These are phyloP conservation scores for Clavaria fumosa DNA, from an alignment of 768 basidiomycete species.

Conservation along the genomic window DNA sequence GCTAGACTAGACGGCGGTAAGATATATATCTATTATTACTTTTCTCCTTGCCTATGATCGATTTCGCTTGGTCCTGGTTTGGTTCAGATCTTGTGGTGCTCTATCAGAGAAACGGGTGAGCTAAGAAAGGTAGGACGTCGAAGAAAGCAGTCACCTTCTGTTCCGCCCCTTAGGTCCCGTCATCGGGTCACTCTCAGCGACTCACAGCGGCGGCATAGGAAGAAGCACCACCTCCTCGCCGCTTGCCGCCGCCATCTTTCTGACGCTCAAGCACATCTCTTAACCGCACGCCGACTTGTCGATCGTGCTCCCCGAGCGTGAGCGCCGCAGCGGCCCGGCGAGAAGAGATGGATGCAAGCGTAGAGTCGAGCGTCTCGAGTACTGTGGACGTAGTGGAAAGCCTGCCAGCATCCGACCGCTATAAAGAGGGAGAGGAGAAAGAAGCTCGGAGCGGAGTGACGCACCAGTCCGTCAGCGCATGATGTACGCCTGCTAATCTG, in stretches of 20 bases:
- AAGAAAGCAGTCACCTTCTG: too few species aligned
- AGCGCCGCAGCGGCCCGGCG: constrained; percentile 26
- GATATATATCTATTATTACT: too few species aligned
- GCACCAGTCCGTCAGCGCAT: constrained; percentile 53
- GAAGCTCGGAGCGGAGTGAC: constrained; percentile 11
- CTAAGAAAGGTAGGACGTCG: too few species aligned
- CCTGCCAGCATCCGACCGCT: constrained; percentile 24
- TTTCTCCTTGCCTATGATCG: too few species aligned
- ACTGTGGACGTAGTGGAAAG: constrained; percentile 56
- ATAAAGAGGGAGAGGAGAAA: neutral
- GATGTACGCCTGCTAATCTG: constrained; percentile 42
- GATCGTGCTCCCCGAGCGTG: constrained; percentile 41
- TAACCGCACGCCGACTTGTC: constrained; percentile 31
- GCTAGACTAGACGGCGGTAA: too few species aligned
- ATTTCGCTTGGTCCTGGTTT: too few species aligned
- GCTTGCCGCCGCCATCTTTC: constrained; percentile 31
- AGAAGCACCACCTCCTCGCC: constrained; percentile 21
- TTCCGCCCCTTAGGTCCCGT: constrained; percentile 14
- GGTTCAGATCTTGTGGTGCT: too few species aligned
- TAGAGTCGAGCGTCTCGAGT: constrained; percentile 54
- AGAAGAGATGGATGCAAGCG: constrained; percentile 40
- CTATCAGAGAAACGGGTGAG: too few species aligned
- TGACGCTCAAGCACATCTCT: constrained; percentile 50
- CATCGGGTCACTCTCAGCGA: constrained; percentile 9
- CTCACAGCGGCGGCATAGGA: too few species aligned